Conservation (phyloP, 495 filamentous ascomycete genomes). For the Neurospora sp. region DNA sequence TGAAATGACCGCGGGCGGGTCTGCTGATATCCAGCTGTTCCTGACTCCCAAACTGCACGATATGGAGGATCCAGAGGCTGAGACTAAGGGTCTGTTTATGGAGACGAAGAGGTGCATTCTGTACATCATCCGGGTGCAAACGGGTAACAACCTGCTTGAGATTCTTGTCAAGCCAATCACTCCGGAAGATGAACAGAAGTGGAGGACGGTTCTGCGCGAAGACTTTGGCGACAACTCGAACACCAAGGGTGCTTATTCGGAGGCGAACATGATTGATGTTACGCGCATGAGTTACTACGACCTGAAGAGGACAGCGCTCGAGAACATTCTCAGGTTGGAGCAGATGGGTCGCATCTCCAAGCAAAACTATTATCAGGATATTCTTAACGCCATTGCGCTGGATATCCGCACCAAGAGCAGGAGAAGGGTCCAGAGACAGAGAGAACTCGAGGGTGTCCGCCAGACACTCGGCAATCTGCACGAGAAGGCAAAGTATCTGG, state of each 20-base stretch:
- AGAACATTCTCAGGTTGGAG: conserved; percentile 88
- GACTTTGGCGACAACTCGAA: conserved; percentile 62
- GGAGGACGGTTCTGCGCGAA: conserved; percentile 72
- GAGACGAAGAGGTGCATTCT: conserved; percentile 96
- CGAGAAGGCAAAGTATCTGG: conserved; percentile 85
- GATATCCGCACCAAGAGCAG: conserved; percentile 97
- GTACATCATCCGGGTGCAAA: conserved; percentile 95
- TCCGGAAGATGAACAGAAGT: conserved; percentile 79
- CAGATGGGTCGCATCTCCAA: conserved; percentile 74
- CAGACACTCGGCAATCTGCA: conserved; percentile 75
- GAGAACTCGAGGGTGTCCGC: conserved; percentile 81
- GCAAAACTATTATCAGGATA: conserved; percentile 91
- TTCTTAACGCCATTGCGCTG: conserved; percentile 89
- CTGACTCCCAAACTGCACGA: conserved; percentile 87
- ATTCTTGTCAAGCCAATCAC: conserved; percentile 87
- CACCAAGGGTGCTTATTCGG: conserved; percentile 78
- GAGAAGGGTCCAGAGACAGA: conserved; percentile 76
- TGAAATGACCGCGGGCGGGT: conserved; percentile 77
- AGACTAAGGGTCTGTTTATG: conserved; percentile 87
- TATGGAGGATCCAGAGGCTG: conserved; percentile 83
- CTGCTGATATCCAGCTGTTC: conserved; percentile 84
- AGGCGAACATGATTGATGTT: conserved; percentile 80
- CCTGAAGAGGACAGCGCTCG: conserved; percentile 82
- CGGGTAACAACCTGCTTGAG: conserved; percentile 83
- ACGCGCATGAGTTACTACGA: conserved; percentile 84